A percentile compares a stretch with the other conserved stretches of the same genome.
phyloP scores from a whole-genome alignment of 495 filamentous ascomycete species.

The Thozetella sp. region DNA sequence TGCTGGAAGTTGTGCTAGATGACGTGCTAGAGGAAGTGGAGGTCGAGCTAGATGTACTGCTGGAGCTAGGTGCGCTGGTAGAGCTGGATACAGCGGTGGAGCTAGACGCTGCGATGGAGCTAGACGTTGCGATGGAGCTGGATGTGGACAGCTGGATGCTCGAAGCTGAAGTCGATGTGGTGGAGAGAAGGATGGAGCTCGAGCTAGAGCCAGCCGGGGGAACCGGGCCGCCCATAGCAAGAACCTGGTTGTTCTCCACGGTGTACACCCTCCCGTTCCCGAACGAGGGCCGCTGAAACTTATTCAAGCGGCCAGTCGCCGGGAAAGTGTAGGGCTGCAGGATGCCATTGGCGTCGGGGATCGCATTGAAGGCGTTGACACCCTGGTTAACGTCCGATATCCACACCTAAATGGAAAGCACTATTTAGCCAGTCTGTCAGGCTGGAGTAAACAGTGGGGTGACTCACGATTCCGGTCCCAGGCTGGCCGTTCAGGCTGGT shows the following conservation, averaged over 20 bases:
- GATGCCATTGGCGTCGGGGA: conserved; percentile 21
- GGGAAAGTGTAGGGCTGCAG: conserved; percentile 29
- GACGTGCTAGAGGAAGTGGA: conserved; percentile 2
- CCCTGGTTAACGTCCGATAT: conserved; percentile 38
- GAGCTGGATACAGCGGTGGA: no score
- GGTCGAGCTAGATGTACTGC: neutral
- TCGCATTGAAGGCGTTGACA: conserved; percentile 35
- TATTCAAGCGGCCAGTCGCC: conserved; percentile 29
- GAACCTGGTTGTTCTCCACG: neutral
- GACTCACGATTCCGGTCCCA: conserved; percentile 33
- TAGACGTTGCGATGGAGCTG: no score
- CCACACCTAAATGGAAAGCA: conserved; percentile 22
- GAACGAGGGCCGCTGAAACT: conserved; percentile 42
- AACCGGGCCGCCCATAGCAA: neutral
- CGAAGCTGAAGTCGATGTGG: no score
- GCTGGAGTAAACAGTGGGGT: no score
- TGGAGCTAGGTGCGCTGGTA: neutral
- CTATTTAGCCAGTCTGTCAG: neutral
- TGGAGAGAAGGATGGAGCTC: neutral
- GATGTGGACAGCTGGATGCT: no score
- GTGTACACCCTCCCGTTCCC: conserved; percentile 36
- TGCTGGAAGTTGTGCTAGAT: neutral
- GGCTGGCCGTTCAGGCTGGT: conserved; percentile 35
- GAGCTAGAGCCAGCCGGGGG: conserved; percentile 3
- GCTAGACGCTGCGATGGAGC: no score